Evolutionary conservation across 331 rosid species (phyloP), one percentile per base, ranked within the genome.

Genomic region (Erythrophleum ivorense): DNA sequence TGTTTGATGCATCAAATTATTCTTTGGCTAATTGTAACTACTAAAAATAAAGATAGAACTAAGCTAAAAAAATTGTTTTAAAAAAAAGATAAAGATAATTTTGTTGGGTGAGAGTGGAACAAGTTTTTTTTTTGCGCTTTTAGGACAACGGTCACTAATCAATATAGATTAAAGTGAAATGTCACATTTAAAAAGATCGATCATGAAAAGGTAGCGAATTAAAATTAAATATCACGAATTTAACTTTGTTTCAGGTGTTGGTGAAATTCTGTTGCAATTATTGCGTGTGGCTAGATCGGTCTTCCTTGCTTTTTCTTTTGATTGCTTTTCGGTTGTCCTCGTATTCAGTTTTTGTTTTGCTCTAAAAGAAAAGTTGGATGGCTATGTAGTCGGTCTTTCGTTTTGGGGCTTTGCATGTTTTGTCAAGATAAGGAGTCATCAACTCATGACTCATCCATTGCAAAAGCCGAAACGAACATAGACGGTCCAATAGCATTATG

Each of bases 401-500:
- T n/a, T 60, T 31, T 31, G 62, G 15, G 57, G 10, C 60, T 75
- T 66, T 67, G 50, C 77, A 67, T 45, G 71, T 46, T 76, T 78
- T 84, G 66, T 34, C 77, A 60, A 24, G 10, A 29, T 36, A 14
- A 9, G 33, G 46, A 19, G 55, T 60, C 75, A 52, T 36, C 3
- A 9, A 40, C 48, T 15, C 2, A 40, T 18, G 19, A 14, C 19
- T 54, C 66, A 55, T 41, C 53, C 49, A 10, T 19, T n/a, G 43
- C 52, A 68, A 58, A 58, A 19, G 64, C 34, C 8, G 1, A 41
- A 74, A 46, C 12, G 48, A 21, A 7, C 16, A 19, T 8, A 50
- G 66, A 59, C 55, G 81, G 84, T 68, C 84, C 81, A 67, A 60
- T 73, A 46, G 21, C 60, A 41, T 70, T 41, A 75, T 36, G 55